Conservation (phyloP, 495 filamentous ascomycete genomes). For the Acidomyces sp. region DNA sequence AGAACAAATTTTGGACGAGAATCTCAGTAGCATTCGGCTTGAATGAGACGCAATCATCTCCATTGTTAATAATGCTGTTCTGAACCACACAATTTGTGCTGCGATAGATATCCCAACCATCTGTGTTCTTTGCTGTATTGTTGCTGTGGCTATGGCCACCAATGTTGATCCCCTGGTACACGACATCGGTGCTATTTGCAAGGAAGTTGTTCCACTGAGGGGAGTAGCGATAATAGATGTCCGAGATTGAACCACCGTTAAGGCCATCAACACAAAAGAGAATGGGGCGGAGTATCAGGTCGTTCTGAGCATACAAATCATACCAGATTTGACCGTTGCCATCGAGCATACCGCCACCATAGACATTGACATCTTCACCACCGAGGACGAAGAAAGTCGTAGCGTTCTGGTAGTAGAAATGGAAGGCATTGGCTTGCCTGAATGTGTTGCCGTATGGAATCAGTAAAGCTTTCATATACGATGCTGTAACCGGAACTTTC, state of each 20-base stretch:
- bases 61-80: slow-evolving; percentile 54
- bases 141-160: slow-evolving; percentile 38
- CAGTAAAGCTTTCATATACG: too few species aligned
- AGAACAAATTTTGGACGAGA: slow-evolving; percentile 54
- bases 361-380: slow-evolving; percentile 55
- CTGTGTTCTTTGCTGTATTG: slow-evolving; percentile 50
- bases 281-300: slow-evolving; percentile 46
- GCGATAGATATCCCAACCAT: slow-evolving; percentile 50
- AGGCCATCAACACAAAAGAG: slow-evolving; percentile 51
- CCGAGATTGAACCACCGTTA: slow-evolving; percentile 45
- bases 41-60: slow-evolving; percentile 66
- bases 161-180: slow-evolving; percentile 56
- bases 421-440: slow-evolving; percentile 47
- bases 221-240: slow-evolving; percentile 46
- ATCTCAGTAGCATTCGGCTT: slow-evolving; percentile 68
- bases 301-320: slow-evolving; percentile 43
- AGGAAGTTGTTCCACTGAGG: slow-evolving; percentile 59
- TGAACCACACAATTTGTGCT: slow-evolving; percentile 51
- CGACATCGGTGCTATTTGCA: slow-evolving; percentile 51
- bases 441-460: too few species aligned
- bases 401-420: slow-evolving; percentile 49
- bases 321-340: slow-evolving; percentile 64
- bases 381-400: slow-evolving; percentile 59
- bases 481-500: too few species aligned
- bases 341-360: slow-evolving; percentile 48